phyloP scores from a whole-genome alignment of 169 alveolate genomes.

The Plasmodium vivax region DNA sequence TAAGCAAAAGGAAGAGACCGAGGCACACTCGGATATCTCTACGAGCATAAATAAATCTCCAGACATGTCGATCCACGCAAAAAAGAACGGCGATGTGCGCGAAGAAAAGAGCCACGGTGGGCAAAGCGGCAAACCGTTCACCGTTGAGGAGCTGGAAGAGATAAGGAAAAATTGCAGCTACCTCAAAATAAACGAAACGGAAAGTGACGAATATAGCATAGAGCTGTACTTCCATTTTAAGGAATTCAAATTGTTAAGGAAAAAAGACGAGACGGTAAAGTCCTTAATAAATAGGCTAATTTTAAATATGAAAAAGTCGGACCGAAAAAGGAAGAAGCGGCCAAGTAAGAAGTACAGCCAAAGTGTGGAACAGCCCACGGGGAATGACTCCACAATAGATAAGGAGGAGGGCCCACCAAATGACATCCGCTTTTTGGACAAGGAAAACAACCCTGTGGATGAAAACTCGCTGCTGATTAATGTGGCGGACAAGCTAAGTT shows the following conservation, averaged over 20 bases:
- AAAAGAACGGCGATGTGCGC: background rate
- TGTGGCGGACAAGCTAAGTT: slow-evolving; percentile 29
- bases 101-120: background rate
- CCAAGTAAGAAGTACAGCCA: background rate
- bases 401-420: background rate
- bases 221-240: slow-evolving; percentile 43
- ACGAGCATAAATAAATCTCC: background rate
- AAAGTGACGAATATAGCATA: slow-evolving; percentile 54
- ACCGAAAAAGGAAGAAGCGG: slow-evolving; percentile 16
- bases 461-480: slow-evolving; percentile 24
- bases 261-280: slow-evolving; percentile 43
- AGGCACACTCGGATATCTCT: background rate
- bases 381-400: background rate
- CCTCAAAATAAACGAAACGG: slow-evolving; percentile 40
- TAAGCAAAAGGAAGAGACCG: background rate
- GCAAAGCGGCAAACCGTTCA: background rate
- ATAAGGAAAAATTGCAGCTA: slow-evolving; percentile 13
- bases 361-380: background rate
- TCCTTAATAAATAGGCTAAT: slow-evolving; percentile 51
- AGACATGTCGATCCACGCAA: background rate
- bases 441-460: slow-evolving; percentile 39
- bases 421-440: slow-evolving; percentile 28
- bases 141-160: slow-evolving; percentile 17
- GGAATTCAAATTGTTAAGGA: slow-evolving; percentile 65
- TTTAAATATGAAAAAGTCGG: slow-evolving; percentile 43